A percentile compares a stretch with the other conserved stretches of the same genome.
Conservation (phyloP, 805 yeast genomes). For the Blastobotrys mokoenaii region DNA sequence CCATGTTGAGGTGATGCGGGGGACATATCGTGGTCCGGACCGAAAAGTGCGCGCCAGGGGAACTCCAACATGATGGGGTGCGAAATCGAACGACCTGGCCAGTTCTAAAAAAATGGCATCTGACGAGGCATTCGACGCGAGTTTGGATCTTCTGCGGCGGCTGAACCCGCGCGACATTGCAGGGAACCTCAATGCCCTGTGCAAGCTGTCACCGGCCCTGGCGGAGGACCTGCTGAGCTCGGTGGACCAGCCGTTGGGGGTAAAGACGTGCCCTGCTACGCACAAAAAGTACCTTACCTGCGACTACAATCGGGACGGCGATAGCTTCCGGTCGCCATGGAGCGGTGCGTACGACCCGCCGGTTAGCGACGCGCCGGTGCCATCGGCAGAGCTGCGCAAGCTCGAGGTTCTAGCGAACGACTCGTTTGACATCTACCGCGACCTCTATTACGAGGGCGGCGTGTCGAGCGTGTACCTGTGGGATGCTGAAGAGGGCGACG, state of each 20-base stretch:
- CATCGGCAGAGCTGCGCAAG: conserved; percentile 56
- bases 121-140: conserved; percentile 61
- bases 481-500: conserved; percentile 58
- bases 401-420: conserved; percentile 79
- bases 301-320: conserved; percentile 94
- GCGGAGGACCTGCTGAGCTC: conserved; percentile 84
- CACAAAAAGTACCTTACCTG: conserved; percentile 74
- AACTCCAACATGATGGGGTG: too few species aligned
- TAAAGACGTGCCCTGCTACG: conserved; percentile 40
- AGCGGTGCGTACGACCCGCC: conserved; percentile 57
- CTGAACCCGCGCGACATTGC: conserved; percentile 58
- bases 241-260: conserved; percentile 74
- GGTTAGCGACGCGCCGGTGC: conserved; percentile 63
- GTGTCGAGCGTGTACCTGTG: conserved; percentile 81
- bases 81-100: too few species aligned
- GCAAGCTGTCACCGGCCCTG: conserved; percentile 52
- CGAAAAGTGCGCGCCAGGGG: too few species aligned
- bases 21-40: too few species aligned
- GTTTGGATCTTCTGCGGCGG: conserved; percentile 69
- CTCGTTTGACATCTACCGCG: conserved; percentile 87
- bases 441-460: conserved; percentile 93
- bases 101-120: too few species aligned
- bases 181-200: conserved; percentile 36
- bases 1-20: too few species aligned
- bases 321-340: conserved; percentile 88